Evolutionary conservation across 331 rosid species (phyloP).

Genomic region (Rhamnella rubrinervis): DNA sequence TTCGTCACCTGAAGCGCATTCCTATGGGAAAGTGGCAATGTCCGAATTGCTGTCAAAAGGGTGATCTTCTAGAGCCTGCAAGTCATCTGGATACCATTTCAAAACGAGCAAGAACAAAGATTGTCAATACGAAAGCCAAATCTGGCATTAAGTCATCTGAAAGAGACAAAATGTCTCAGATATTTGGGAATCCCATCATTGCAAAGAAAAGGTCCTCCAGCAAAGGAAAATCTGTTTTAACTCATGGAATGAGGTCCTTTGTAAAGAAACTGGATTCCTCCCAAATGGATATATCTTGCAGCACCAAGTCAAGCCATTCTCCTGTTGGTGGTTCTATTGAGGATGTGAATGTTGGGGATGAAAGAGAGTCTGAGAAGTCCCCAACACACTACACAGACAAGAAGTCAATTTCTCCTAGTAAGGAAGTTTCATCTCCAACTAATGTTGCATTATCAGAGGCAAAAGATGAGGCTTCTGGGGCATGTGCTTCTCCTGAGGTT

Average conservation of each 20-base stretch:
- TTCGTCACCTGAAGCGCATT: conserved; percentile 68
- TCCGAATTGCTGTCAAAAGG: conserved; percentile 75
- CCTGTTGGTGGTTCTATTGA: conserved; percentile 45
- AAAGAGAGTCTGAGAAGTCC: conserved; percentile 41
- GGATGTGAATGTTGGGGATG: conserved; percentile 49
- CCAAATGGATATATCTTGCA: conserved; percentile 47
- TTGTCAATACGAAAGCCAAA: conserved; percentile 52
- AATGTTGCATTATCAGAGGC: conserved; percentile 43
- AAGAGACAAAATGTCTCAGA: conserved; percentile 61
- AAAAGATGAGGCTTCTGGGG: conserved; percentile 43
- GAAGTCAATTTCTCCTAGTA: conserved; percentile 44
- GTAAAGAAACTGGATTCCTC: conserved; percentile 49
- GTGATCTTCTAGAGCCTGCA: conserved; percentile 54
- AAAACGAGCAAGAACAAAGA: conserved; percentile 90
- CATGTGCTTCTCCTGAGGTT: conserved; percentile 43
- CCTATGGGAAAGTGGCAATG: conserved; percentile 98
- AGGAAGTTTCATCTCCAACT: conserved; percentile 50
- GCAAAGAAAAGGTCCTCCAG: conserved; percentile 62
- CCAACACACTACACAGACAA: conserved; percentile 37
- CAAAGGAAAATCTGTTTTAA: conserved; percentile 69
- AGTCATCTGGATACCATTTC: conserved; percentile 68
- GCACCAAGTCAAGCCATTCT: conserved; percentile 45
- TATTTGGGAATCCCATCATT: conserved; percentile 73
- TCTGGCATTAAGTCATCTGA: conserved; percentile 59
- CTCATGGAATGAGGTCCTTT: conserved; percentile 36